Conservation (phyloP, 331 rosid genomes). For the Malus hybrid region DNA sequence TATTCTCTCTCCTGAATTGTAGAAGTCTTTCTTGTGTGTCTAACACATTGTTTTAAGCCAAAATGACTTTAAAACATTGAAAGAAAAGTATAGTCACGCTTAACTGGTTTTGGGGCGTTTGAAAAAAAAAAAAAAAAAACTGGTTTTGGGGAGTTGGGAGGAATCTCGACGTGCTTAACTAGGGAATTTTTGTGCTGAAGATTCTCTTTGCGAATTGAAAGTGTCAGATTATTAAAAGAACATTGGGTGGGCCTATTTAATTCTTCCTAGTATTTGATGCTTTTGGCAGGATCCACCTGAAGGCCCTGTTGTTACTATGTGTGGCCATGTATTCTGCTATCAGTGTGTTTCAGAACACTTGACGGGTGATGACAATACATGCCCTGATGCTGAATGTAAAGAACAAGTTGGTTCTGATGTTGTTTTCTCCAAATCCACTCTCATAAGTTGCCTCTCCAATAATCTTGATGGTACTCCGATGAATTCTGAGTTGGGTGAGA, state of each 20-base stretch:
- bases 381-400: slow-evolving; percentile 74
- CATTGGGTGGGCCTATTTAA: slow-evolving; percentile 23
- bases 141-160: background rate
- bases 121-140: too few relatives aligned
- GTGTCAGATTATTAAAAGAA: background rate
- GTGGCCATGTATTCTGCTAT: slow-evolving; percentile 93
- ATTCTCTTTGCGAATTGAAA: slow-evolving; percentile 3
- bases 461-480: slow-evolving; percentile 41
- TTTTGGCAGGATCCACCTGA: slow-evolving; percentile 85
- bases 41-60: background rate
- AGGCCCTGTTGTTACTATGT: slow-evolving; percentile 76
- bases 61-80: background rate
- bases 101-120: background rate
- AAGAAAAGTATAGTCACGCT: background rate
- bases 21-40: background rate
- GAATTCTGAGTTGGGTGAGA: slow-evolving; percentile 35
- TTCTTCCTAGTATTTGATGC: slow-evolving; percentile 8
- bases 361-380: slow-evolving; percentile 71
- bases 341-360: slow-evolving; percentile 78
- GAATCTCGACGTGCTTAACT: background rate
- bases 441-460: slow-evolving; percentile 63
- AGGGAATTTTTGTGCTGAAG: background rate
- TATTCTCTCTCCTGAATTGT: background rate
- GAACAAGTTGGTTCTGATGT: slow-evolving; percentile 57
- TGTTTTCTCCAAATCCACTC: slow-evolving; percentile 73